A percentile compares a stretch with the other conserved stretches of the same genome.
phyloP scores from a whole-genome alignment of 257 asterid species.

The Solanum sitiens region DNA sequence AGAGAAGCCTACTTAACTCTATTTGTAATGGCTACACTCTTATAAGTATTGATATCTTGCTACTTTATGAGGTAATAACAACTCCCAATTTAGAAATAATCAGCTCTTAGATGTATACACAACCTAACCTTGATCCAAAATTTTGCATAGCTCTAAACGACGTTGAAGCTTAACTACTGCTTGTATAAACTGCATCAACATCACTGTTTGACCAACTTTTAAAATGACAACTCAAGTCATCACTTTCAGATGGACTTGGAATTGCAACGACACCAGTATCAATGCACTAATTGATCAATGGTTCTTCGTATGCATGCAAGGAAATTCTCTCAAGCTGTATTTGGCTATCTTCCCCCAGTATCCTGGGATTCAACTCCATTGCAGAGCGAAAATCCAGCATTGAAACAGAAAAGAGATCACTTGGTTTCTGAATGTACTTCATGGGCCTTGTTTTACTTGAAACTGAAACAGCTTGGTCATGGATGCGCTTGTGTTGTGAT shows the following conservation, averaged over 20 bases:
- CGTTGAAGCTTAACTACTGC: constrained; percentile 11
- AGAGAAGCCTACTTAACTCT: constrained; percentile 22
- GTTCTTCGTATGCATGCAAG: constrained; percentile 24
- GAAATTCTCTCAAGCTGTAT: constrained; percentile 37
- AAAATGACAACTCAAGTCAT: constrained; percentile 15
- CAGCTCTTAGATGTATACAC: constrained; percentile 38
- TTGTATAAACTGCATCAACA: constrained; percentile 18
- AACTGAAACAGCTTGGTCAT: constrained; percentile 15
- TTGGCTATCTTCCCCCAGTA: constrained; percentile 65
- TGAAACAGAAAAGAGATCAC: constrained; percentile 24
- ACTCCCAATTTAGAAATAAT: constrained; percentile 9
- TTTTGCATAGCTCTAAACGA: constrained; percentile 1
- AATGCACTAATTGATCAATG: constrained; percentile 9
- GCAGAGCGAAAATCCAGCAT: constrained; percentile 41
- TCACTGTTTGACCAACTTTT: constrained; percentile 20
- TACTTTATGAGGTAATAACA: constrained; percentile 25
- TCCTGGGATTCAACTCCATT: constrained; percentile 36
- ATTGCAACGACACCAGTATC: not conserved
- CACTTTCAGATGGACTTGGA: constrained; percentile 13
- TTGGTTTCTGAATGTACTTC: constrained; percentile 9
- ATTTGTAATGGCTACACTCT: constrained; percentile 33
- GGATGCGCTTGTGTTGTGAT: constrained; percentile 19
- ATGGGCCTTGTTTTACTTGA: constrained; percentile 18
- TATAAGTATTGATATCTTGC: constrained; percentile 39
- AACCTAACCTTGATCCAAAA: constrained; percentile 36